Evolutionary conservation across 345 rosid species (phyloP).

Genomic region (Cochlearia excelsa): DNA sequence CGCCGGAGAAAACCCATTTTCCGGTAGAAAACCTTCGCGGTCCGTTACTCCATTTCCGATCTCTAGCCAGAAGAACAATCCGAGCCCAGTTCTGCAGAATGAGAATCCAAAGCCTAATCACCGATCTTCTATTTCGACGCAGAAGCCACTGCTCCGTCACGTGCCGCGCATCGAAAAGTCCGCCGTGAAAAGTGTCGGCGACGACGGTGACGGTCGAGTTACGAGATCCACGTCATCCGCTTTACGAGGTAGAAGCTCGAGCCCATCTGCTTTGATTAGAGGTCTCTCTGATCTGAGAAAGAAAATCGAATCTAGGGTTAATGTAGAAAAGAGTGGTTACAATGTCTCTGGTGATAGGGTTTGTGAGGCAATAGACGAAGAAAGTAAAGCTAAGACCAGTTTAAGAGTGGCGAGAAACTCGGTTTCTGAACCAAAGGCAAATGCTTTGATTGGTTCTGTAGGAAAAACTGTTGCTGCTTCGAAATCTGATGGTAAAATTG

Average conservation of each 20-base stretch:
- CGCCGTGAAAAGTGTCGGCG: slow-evolving; percentile 34
- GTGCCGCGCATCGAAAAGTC: slow-evolving; percentile 61
- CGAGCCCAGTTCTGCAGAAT: slow-evolving; percentile 14
- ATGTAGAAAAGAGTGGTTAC: slow-evolving; percentile 40
- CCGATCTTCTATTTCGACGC: slow-evolving; percentile 39
- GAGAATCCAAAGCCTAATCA: slow-evolving; percentile 51
- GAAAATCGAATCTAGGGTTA: slow-evolving; percentile 45
- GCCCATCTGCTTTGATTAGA: slow-evolving; percentile 71
- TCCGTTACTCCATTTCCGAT: slow-evolving; percentile 47
- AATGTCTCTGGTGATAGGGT: slow-evolving; percentile 31
- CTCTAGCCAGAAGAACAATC: slow-evolving; percentile 33
- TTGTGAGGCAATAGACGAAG: slow-evolving; percentile 23
- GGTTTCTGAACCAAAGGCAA: slow-evolving; percentile 28
- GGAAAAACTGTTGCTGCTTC: slow-evolving; percentile 28
- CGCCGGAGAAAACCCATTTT: slow-evolving; percentile 34
- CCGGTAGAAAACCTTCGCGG: slow-evolving; percentile 42
- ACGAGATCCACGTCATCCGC: slow-evolving; percentile 57
- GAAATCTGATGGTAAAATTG: slow-evolving; percentile 35
- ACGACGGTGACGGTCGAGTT: slow-evolving; percentile 39
- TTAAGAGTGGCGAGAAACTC: slow-evolving; percentile 27
- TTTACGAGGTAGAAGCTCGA: slow-evolving; percentile 77
- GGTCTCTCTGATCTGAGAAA: slow-evolving; percentile 49
- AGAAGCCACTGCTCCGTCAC: slow-evolving; percentile 55
- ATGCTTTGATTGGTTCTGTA: slow-evolving; percentile 16
- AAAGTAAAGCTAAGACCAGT: slow-evolving; percentile 24